Evolutionary conservation across 192 early-diverging fungal species (phyloP), one percentile per base, ranked within the genome.

Genomic region (Coemansia asiatica): DNA sequence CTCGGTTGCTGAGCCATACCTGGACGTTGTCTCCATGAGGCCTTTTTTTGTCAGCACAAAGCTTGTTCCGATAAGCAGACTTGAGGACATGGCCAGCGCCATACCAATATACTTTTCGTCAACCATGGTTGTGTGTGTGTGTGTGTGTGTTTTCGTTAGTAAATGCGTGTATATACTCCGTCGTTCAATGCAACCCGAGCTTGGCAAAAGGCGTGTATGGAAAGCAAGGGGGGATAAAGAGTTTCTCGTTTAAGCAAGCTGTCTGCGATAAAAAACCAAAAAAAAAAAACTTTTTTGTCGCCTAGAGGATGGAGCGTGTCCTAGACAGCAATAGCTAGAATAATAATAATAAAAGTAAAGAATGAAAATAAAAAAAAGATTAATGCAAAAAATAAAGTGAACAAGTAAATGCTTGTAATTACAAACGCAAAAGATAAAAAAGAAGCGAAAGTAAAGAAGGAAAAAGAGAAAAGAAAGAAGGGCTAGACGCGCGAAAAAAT

Each of bases 1-100:
- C 49, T 95, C 93, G 7, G 89, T 89, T 22, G 90, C 88, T 31
- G 80, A 87, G 40, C 81, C 86, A 64, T 90, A 88, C 55, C 81
- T 76, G 23, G 76, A 72, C 56, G 84, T 85, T n/a, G 90, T 83
- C 72, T 93, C 91, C 58, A 94, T 89, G 28, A 98, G 83, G 23
- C 94, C 96, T 67, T 90, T 93, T 82, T 98, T 98, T 56, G 95
- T 95, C 66, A 98, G 80, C 47, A 97, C 90, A 74, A 96, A 96
- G 54, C 91, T 93, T 31, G 88, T 88, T 35, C 95, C 95, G 69
- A 97, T 97, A 67, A 95, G 85, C 50, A 93, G 62, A 55, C 90
- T 90, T 21, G 95, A 97, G 53, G 89, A 82, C 69, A 97, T 85
- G 67, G 95, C 94, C 56, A 97, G 83, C 25, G 86, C 86, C 75